Evolutionary conservation across 2,329 filamentous ascomycete species (phyloP), one percentile per base, ranked within the genome.

Genomic region (Fonsecaea nubica): DNA sequence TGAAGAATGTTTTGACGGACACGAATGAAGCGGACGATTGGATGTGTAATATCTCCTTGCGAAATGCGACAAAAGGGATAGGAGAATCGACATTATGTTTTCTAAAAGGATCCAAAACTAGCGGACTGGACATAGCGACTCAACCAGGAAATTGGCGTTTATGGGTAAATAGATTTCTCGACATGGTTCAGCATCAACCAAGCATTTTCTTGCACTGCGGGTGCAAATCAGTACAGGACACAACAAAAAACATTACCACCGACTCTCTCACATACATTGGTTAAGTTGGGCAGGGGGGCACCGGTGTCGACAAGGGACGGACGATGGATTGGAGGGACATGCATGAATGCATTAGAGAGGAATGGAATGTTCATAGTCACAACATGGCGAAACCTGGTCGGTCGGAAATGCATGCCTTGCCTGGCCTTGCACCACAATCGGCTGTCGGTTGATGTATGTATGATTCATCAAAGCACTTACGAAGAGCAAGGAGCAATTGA

Each of bases 1-100:
- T 50, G 45, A 50, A 50, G 45, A 50, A 30, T 50, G 3, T 50
- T 50, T 50, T 50, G 30, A 55, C 53, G 30, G n/a, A 35, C 35
- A 55, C 30, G 12, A 55, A 35, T 25, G 21, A 50, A 50, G 45
- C 21, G 18, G 18, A 50, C 21, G 45, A 50, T 50, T 25, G 45
- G 21, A 50, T 50, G 45, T 50, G 45, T 50, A 50, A 25, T 50
- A 50, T 50, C 21, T 50, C 9, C 45, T 50, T 30, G 21, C 45
- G 45, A 5, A 25, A 50, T 13, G 45, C 45, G 45, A 50, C 45
- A 50, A 50, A 50, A 50, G 18, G 45, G 21, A 50, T 18, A 12
- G 12, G 8, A 18, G 18, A 18, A 30, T 25, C 21, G 21, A 50
- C 45, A 50, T 50, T 50, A 50, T 50, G 45, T 50, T 25, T 21